A percentile compares a stretch with the other conserved stretches of the same genome.
These are phyloP conservation scores for Globisporangium yorkense DNA, from an alignment of 352 stramenopile genomes.

Conservation along the genomic window DNA sequence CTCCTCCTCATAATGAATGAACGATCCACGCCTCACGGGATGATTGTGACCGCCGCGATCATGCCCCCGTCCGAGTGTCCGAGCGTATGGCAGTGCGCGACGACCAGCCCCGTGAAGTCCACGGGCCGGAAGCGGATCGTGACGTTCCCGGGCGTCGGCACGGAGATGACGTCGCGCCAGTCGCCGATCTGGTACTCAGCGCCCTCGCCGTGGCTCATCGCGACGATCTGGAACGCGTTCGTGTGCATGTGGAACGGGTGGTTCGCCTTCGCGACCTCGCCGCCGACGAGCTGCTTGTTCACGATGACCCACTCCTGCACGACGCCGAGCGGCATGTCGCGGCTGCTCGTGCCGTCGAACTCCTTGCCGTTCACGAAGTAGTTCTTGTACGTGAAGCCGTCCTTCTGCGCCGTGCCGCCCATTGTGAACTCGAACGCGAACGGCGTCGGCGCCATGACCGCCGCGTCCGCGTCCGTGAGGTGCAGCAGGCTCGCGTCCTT, in stretches of 20 bases:
- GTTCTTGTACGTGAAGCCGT: slow-evolving; percentile 66
- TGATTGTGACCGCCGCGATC: slow-evolving; percentile 54
- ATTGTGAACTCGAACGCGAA: slow-evolving; percentile 62
- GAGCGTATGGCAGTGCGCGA: slow-evolving; percentile 79
- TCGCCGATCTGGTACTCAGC: slow-evolving; percentile 74
- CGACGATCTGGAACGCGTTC: slow-evolving; percentile 79
- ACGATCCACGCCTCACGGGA: slow-evolving; percentile 6
- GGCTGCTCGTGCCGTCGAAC: slow-evolving; percentile 42
- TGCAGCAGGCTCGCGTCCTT: slow-evolving; percentile 29
- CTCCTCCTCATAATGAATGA: not conserved
- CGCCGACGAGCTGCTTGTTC: slow-evolving; percentile 42
- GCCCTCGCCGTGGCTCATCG: slow-evolving; percentile 54
- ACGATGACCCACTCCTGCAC: slow-evolving; percentile 77
- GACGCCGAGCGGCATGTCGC: slow-evolving; percentile 40
- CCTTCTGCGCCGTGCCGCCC: slow-evolving; percentile 31
- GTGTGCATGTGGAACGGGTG: slow-evolving; percentile 86
- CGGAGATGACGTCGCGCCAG: slow-evolving; percentile 74
- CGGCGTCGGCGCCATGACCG: slow-evolving; percentile 24
- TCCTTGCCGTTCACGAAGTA: slow-evolving; percentile 69
- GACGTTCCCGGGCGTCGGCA: slow-evolving; percentile 72
- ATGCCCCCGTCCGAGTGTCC: slow-evolving; percentile 81
- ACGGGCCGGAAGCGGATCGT: slow-evolving; percentile 73
- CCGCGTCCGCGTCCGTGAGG: slow-evolving; percentile 23
- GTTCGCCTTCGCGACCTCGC: slow-evolving; percentile 44
- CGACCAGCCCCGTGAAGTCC: slow-evolving; percentile 51